Conservation (phyloP, 148 eudicot genomes). For the Fagopyrum tataricum region DNA sequence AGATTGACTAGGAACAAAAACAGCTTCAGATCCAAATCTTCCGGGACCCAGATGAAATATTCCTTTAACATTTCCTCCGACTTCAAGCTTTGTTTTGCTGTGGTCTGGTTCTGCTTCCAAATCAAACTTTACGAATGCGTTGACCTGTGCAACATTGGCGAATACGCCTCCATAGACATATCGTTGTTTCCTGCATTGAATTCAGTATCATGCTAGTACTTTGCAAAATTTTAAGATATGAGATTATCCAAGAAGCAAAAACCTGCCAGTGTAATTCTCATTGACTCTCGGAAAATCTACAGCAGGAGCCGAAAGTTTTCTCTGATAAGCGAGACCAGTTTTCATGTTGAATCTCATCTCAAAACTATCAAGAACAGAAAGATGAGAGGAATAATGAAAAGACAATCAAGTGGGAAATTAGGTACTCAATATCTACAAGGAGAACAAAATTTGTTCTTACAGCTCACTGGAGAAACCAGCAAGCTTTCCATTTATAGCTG, state of each 20-base stretch:
- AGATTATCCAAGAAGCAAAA: neutral
- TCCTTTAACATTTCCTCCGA: conserved; percentile 80
- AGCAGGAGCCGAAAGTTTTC: conserved; percentile 68
- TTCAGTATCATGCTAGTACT: neutral
- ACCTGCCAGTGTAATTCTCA: conserved; percentile 91
- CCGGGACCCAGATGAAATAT: conserved; percentile 77
- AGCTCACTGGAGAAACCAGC: conserved; percentile 69
- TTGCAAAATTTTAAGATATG: neutral
- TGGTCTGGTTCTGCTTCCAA: conserved; percentile 73
- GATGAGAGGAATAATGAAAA: neutral
- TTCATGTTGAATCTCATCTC: conserved; percentile 96
- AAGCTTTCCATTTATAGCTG: conserved; percentile 43
- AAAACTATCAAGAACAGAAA: conserved; percentile 34
- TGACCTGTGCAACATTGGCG: conserved; percentile 69
- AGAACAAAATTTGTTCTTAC: conserved; percentile 43
- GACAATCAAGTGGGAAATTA: too few species aligned
- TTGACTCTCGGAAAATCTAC: conserved; percentile 93
- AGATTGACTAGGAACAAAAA: conserved; percentile 69
- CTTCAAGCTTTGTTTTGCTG: conserved; percentile 62
- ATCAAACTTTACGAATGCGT: conserved; percentile 83
- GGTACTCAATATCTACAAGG: too few species aligned
- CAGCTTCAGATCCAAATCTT: conserved; percentile 90
- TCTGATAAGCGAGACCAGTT: conserved; percentile 72
- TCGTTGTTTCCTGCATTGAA: conserved; percentile 53
- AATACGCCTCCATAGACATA: conserved; percentile 71